Conservation (phyloP, 441 rosid species). For the Brassica balearica region DNA sequence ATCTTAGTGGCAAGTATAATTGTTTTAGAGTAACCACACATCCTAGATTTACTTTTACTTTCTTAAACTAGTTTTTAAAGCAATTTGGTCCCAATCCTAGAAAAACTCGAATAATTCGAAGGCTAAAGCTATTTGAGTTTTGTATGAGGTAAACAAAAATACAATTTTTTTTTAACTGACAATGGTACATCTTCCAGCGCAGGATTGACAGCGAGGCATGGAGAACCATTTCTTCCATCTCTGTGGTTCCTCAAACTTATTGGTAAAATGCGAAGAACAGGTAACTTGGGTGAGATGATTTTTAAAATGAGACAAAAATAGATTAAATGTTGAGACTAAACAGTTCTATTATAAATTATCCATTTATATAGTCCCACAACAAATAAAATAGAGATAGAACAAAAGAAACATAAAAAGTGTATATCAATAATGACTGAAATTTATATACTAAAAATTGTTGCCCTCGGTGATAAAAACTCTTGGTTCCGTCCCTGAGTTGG, state of each 20-base stretch:
- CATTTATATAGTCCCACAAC: slow-evolving; percentile 3
- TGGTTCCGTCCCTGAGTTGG: slow-evolving; percentile 6
- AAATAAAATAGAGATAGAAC: background rate
- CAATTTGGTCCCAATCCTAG: background rate
- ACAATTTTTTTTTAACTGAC: background rate
- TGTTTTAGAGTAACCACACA: background rate
- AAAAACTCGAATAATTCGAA: background rate
- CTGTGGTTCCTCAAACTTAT: background rate
- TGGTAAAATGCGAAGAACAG: background rate
- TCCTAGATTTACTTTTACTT: background rate
- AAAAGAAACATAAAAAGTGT: background rate
- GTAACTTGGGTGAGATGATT: background rate
- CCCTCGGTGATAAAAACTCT: background rate
- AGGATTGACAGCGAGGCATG: background rate
- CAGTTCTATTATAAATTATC: background rate
- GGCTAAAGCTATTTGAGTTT: background rate
- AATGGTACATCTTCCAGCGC: background rate
- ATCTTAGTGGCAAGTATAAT: background rate
- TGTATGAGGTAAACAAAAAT: background rate
- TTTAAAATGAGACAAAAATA: background rate
- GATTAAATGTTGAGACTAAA: background rate
- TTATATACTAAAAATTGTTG: background rate
- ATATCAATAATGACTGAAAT: background rate
- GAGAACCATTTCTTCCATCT: background rate
- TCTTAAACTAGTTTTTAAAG: background rate